Evolutionary conservation across 1,284 basidiomycete species (phyloP).

Genomic region (Pholiota adiposa): DNA sequence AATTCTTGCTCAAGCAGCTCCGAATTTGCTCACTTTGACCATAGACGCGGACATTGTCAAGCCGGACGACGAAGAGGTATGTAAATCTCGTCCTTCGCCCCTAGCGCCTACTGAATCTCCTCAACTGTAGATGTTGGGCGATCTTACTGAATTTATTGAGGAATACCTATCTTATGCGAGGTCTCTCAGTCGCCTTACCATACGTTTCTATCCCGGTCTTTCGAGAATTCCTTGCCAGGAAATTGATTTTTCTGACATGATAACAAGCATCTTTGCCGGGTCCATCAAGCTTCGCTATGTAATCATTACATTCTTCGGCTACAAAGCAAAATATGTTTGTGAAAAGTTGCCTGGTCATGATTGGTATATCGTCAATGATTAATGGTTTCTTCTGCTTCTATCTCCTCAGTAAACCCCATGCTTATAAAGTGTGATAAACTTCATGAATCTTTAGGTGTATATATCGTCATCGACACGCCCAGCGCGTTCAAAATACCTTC

Average conservation of each 20-base stretch:
- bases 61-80: conserved; percentile 24
- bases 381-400: conserved; percentile 4
- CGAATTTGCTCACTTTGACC: conserved; percentile 20
- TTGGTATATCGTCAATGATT: conserved; percentile 28
- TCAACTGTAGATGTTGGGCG: conserved; percentile 20
- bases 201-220: conserved; percentile 25
- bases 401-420: not conserved
- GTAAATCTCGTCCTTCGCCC: not conserved
- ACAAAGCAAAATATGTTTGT: conserved; percentile 27
- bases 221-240: conserved; percentile 23
- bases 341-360: conserved; percentile 22
- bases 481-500: conserved; percentile 37
- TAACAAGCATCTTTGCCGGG: conserved; percentile 27
- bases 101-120: not conserved
- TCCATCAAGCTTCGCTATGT: conserved; percentile 20
- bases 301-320: conserved; percentile 23
- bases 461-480: conserved; percentile 35
- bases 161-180: conserved; percentile 22
- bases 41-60: conserved; percentile 25
- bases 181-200: conserved; percentile 19
- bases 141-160: conserved; percentile 25
- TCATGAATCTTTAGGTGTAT: conserved; percentile 23
- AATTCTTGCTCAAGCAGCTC: conserved; percentile 20
- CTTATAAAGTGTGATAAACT: not conserved
- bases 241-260: conserved; percentile 27